Evolutionary conservation across 352 stramenopile genomes (phyloP), one percentile per base, ranked within the genome.

Genomic region (Pythium phragmitis): DNA sequence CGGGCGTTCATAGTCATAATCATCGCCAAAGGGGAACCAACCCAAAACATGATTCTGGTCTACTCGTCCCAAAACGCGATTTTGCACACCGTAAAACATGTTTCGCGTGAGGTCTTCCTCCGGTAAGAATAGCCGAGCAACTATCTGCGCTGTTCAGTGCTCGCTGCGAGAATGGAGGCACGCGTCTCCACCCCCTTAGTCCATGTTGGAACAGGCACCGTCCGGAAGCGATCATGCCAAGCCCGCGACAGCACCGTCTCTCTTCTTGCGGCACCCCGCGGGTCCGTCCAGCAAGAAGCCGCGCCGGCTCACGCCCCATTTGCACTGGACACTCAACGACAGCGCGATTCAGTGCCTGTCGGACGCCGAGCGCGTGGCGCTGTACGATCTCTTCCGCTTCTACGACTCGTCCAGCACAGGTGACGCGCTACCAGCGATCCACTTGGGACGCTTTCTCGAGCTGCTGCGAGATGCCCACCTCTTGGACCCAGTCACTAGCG

Each of bases 291-390:
- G 19, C 26, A 60, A 36, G n/a, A 28, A n/a, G n/a, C 26, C 45
- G n/a, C 60, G 12, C 19, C 43, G 37, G 4, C 54, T 75, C 21
- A 76, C 73, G 6, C 73, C 75, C 7, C 73, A 78, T 14, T 79
- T 82, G 53, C 78, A 87, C 52, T 87, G 78, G 78, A 85, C 82
- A 50, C 60, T 87, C 5, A 87, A 87, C 57, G 61, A 68, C 7
- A 69, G 33, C 4, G 76, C 74, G 11, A 41, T 80, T 3, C 50
- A 73, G 37, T 61, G 53, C 16, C 58, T 87, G 26, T 62, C 59
- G 3, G 19, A 58, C 9, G 19, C 48, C 4, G 74, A 87, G 19
- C 47, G 79, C 6, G 50, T 65, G 21, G 57, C 77, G 41, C 68
- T 86, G n/a, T 83, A 89, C 42, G 56, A 69, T 12, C 36, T 87